Percentiles rank a stretch among this genome's conserved stretches.
Evolutionary conservation across 129 eudicot species (phyloP).

Genomic region (Kitagawia praeruptora): DNA sequence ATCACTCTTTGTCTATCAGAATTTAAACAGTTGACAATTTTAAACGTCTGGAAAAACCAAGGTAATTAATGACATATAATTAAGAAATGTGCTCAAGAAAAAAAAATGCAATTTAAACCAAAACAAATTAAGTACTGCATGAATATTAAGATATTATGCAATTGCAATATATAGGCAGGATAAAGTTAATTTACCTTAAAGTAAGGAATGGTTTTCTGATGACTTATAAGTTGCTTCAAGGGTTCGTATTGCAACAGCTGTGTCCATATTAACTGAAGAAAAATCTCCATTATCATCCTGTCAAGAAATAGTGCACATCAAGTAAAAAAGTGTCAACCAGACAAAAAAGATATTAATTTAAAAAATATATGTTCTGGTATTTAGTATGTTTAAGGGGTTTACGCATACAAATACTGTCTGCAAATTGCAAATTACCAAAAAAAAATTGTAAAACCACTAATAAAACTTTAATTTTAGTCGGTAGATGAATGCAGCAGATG

Average conservation of each 20-base stretch:
- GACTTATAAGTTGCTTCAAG: conserved; percentile 86
- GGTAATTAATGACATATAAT: not conserved
- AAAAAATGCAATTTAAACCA: too few relatives aligned
- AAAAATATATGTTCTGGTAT: not conserved
- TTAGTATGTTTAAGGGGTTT: not conserved
- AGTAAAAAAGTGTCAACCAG: not conserved
- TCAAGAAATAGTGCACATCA: conserved; percentile 5
- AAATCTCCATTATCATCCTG: conserved; percentile 93
- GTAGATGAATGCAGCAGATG: not conserved
- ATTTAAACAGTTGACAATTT: not conserved
- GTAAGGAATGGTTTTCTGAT: conserved; percentile 74
- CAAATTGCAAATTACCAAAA: not conserved
- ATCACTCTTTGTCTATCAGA: not conserved
- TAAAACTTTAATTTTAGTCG: not conserved
- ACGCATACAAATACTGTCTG: not conserved
- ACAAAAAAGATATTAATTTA: not conserved
- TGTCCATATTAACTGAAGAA: conserved; percentile 90
- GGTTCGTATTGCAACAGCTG: conserved; percentile 84
- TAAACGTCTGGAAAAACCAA: not conserved
- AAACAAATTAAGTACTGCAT: not conserved
- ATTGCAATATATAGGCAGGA: not conserved
- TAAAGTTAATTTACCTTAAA: conserved; percentile 48
- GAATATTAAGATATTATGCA: not conserved
- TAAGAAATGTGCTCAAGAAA: not conserved
- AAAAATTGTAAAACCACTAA: not conserved